phyloP scores from a whole-genome alignment of 345 rosid species.

The Populus euphratica region DNA sequence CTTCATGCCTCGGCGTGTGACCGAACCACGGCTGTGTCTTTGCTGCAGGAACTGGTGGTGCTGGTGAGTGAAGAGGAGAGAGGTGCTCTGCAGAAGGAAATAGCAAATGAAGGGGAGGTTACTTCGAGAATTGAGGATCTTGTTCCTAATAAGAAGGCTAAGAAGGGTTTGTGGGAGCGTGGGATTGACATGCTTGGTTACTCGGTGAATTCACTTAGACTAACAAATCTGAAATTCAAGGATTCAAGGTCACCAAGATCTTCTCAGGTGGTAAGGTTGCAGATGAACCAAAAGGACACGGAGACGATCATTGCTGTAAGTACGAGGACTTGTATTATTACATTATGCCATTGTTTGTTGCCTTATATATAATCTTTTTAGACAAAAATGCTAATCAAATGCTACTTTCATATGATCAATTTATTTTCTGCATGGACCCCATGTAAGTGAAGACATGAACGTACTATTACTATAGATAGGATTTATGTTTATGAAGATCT shows the following conservation, averaged over 20 bases:
- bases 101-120: constrained; percentile 19
- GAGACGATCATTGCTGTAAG: constrained; percentile 32
- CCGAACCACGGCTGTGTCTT: constrained; percentile 32
- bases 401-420: too few species aligned
- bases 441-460: too few species aligned
- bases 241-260: constrained; percentile 36
- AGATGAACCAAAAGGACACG: constrained; percentile 27
- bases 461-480: too few species aligned
- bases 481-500: too few species aligned
- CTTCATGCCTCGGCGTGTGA: constrained; percentile 35
- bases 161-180: constrained; percentile 38
- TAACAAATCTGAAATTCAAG: constrained; percentile 36
- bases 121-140: constrained; percentile 36
- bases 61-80: constrained; percentile 4
- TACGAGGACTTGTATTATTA: neutral
- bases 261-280: constrained; percentile 39
- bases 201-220: constrained; percentile 35
- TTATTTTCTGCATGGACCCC: too few species aligned
- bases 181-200: constrained; percentile 43
- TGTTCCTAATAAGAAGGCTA: constrained; percentile 31
- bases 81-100: neutral
- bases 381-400: too few species aligned
- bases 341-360: too few species aligned
- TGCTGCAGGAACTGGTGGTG: constrained; percentile 31
- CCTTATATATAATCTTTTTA: too few species aligned